These are phyloP conservation scores for Amaranthus palmeri DNA, from an alignment of 148 eudicot genomes.

Conservation along the genomic window DNA sequence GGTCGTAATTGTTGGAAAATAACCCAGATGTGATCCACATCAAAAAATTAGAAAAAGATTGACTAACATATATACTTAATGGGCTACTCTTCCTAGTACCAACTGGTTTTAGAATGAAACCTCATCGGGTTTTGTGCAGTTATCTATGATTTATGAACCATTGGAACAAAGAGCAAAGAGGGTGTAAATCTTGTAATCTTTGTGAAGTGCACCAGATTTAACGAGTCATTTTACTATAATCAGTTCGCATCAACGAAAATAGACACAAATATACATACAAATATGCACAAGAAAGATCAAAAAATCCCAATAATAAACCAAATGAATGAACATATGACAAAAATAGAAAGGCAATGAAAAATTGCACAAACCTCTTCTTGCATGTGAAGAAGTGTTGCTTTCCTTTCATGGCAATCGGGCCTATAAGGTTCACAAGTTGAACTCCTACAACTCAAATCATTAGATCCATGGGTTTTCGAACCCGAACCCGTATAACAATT, in stretches of 20 bases:
- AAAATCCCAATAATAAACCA: neutral
- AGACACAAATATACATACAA: neutral
- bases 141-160: too few species aligned
- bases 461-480: conserved; percentile 2
- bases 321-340: neutral
- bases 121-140: too few species aligned
- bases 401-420: conserved; percentile 26
- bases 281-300: neutral
- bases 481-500: neutral
- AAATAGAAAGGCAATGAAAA: neutral
- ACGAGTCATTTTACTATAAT: neutral
- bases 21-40: too few species aligned
- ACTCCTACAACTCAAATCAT: conserved; percentile 11
- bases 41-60: too few species aligned
- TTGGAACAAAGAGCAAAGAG: too few species aligned
- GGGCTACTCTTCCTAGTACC: too few species aligned
- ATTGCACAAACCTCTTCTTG: conserved; percentile 29
- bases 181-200: too few species aligned
- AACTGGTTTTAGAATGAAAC: too few species aligned
- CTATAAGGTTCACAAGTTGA: conserved; percentile 17
- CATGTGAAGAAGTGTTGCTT: conserved; percentile 29
- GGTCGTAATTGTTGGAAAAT: too few species aligned
- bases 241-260: neutral
- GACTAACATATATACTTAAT: too few species aligned
- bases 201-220: too few species aligned